Evolutionary conservation across 176 grass and related monocot genomes (phyloP), one percentile per base, ranked within the genome.

Genomic region (Metroxylon sagu): DNA sequence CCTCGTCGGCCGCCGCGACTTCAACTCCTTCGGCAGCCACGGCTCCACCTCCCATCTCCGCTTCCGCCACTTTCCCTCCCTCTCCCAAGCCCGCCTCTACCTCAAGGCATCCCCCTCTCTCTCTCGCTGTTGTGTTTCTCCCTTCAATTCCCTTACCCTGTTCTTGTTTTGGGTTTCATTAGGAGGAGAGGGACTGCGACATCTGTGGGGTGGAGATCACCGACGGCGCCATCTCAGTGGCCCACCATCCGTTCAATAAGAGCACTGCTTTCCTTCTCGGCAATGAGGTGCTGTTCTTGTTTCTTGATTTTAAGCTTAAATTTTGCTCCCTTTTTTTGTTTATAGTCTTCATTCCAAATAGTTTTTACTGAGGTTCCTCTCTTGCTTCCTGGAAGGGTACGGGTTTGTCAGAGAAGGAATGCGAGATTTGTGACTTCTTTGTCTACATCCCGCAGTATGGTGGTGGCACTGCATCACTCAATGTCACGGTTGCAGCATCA

Each of bases 391-490:
- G 58, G 18, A 67, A 93, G 81, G 92, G 92, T 62, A 85, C 87
- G 25, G 87, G 92, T 29, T 78, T 97, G 16, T 91, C 92, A 4
- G 63, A 77, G 23, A 86, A 82, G 21, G 92, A 97, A 56, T 91
- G 69, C 1, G 92, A 84, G 18, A 58, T 88, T 17, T 97, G 92
- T 71, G 87, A 97, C 26, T 91, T 97, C 60, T 97, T 97, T 66
- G 73, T 97, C 23, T 97, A 97, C 62, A 97, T 91, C 18, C 87
- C 92, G 19, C 92, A 97, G 29, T 88, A 97, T 50, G 92, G 92
- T 25, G 78, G 65, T 19, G 92, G 84, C 62, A 97, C 92, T n/a
- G 92, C 92, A 55, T 91, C 92, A 19, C 87, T 97, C 18, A 97
- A 91, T 72, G 92, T 97, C 73, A 91, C 87, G 1, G 87, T 97